phyloP scores from a whole-genome alignment of 805 yeast species.

The Lipomyces lipofer region DNA sequence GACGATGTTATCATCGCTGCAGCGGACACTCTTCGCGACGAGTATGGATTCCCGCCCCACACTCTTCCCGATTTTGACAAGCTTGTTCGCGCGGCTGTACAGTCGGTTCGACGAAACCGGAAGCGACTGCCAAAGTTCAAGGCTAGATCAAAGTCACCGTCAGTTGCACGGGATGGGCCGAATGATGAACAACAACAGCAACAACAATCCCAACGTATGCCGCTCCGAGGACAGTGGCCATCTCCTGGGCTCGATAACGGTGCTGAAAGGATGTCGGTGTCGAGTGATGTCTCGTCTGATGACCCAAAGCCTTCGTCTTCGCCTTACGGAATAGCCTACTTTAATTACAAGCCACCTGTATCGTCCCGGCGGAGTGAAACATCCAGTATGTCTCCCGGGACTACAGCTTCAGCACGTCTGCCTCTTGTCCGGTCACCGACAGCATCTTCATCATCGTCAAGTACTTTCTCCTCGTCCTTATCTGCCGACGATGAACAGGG shows the following conservation, averaged over 20 bases:
- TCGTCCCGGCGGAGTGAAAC: not conserved
- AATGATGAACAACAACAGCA: not conserved
- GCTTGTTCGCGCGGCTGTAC: slow-evolving; percentile 89
- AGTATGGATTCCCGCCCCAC: slow-evolving; percentile 66
- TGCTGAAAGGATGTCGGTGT: not conserved
- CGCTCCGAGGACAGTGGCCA: not conserved
- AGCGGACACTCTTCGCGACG: slow-evolving; percentile 72
- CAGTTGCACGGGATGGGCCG: slow-evolving; percentile 14
- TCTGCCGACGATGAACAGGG: not conserved
- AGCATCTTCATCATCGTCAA: slow-evolving; percentile 3
- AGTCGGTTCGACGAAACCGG: slow-evolving; percentile 85
- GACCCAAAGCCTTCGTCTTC: not conserved
- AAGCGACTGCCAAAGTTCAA: slow-evolving; percentile 56
- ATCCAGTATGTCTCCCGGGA: not conserved
- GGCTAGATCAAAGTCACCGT: slow-evolving; percentile 17
- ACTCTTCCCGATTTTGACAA: slow-evolving; percentile 77
- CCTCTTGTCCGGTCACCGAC: slow-evolving; percentile 9
- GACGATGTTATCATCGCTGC: slow-evolving; percentile 77
- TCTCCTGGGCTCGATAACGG: not conserved
- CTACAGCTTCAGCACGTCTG: not conserved
- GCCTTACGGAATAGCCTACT: not conserved
- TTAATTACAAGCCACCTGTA: not conserved
- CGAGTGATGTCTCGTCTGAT: not conserved
- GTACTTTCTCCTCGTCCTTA: not conserved
- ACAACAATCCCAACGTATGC: not conserved